Percentiles rank a stretch among this genome's conserved stretches.
Evolutionary conservation across 225 moss, liverwort and hornwort genomes (phyloP).

Genomic region (Pseudisothecium myosuroides): DNA sequence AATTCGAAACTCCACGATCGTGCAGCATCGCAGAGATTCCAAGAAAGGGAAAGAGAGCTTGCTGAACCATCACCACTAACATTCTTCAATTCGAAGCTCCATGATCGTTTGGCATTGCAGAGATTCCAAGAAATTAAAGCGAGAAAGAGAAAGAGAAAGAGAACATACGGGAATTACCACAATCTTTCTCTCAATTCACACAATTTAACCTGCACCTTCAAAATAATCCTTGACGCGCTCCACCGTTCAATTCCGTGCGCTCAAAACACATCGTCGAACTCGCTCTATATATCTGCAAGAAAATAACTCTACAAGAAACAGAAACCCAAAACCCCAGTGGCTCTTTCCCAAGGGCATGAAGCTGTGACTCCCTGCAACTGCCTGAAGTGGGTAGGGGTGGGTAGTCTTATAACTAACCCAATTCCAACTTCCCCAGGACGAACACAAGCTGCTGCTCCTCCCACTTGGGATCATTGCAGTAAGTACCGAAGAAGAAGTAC

Average conservation of each 20-base stretch:
- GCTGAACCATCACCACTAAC: background rate
- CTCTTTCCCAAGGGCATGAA: background rate
- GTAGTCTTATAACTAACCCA: background rate
- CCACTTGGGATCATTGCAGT: background rate
- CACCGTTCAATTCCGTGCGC: background rate
- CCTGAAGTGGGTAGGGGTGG: background rate
- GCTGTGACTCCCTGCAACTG: background rate
- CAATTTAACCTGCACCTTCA: background rate
- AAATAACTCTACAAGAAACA: background rate
- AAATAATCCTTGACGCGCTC: background rate
- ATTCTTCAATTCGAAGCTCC: background rate
- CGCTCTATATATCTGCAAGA: background rate
- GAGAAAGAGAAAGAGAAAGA: background rate
- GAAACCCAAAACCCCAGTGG: background rate
- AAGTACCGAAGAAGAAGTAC: background rate
- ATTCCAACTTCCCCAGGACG: background rate
- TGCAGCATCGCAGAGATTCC: background rate
- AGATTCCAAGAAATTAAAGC: background rate
- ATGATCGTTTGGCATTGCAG: background rate
- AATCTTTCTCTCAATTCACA: background rate
- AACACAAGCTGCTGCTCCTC: background rate
- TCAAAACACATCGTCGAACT: background rate
- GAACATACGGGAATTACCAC: background rate
- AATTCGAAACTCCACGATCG: background rate
- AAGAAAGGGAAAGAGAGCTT: background rate